Evolutionary conservation across 2,329 filamentous ascomycete genomes (phyloP).

Genomic region (Fusarium sp.): DNA sequence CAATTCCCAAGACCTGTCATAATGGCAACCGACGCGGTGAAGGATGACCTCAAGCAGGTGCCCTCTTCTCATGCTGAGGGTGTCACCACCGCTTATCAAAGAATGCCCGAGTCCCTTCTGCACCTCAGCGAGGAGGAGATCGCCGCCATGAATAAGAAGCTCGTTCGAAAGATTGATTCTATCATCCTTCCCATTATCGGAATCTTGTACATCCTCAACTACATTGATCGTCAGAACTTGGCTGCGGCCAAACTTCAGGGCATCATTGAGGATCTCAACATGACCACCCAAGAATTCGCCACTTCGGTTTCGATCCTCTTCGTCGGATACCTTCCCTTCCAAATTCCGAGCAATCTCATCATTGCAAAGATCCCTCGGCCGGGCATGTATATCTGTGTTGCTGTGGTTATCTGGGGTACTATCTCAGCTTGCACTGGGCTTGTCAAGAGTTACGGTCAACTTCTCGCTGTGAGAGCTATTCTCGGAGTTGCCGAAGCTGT

Average conservation of each 20-base stretch:
- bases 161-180: slow-evolving; percentile 51
- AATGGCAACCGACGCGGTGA: slow-evolving; percentile 17
- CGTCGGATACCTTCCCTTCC: slow-evolving; percentile 56
- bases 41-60: slow-evolving; percentile 16
- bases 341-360: slow-evolving; percentile 57
- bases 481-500: slow-evolving; percentile 69
- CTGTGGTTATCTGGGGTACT: slow-evolving; percentile 45
- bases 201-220: slow-evolving; percentile 60
- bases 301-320: slow-evolving; percentile 57
- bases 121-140: slow-evolving; percentile 17
- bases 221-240: slow-evolving; percentile 54
- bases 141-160: slow-evolving; percentile 17
- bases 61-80: slow-evolving; percentile 25
- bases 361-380: slow-evolving; percentile 36
- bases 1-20: not conserved
- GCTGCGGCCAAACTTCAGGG: slow-evolving; percentile 39
- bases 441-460: slow-evolving; percentile 54
- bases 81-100: slow-evolving; percentile 19
- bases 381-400: slow-evolving; percentile 41
- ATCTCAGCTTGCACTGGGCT: slow-evolving; percentile 58
- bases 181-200: slow-evolving; percentile 50
- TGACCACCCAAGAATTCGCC: slow-evolving; percentile 56
- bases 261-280: slow-evolving; percentile 56
- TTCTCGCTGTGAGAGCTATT: slow-evolving; percentile 56
- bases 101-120: slow-evolving; percentile 29